These are phyloP conservation scores for Rickenella mellea DNA, from an alignment of 768 basidiomycete species.

Conservation along the genomic window DNA sequence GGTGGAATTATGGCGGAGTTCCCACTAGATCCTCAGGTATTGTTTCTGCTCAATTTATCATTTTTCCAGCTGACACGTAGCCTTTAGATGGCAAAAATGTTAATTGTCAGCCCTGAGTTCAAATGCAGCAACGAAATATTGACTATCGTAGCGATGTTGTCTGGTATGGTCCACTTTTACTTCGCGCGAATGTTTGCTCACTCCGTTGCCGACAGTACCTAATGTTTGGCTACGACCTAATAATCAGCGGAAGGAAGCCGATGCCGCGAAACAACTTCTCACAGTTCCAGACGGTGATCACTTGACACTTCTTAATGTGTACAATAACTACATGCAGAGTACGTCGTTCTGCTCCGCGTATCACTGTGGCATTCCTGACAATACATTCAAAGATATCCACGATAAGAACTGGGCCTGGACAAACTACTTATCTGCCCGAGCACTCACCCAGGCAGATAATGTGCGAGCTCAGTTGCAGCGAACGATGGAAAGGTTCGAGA, in stretches of 20 bases:
- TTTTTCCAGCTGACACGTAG: not conserved
- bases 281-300: constrained; percentile 96
- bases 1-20: constrained; percentile 96
- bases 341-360: constrained; percentile 16
- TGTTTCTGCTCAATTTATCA: constrained; percentile 6
- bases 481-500: constrained; percentile 84
- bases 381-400: constrained; percentile 14
- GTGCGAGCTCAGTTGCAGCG: constrained; percentile 84
- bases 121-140: constrained; percentile 93
- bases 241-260: constrained; percentile 82
- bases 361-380: too few species aligned
- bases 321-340: constrained; percentile 86
- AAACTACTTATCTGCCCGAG: constrained; percentile 77
- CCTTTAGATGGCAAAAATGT: constrained; percentile 76
- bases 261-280: constrained; percentile 80
- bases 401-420: constrained; percentile 89
- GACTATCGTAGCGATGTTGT: constrained; percentile 94
- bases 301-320: constrained; percentile 88
- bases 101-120: constrained; percentile 91
- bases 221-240: constrained; percentile 92
- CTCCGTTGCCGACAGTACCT: constrained; percentile 44
- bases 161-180: constrained; percentile 41
- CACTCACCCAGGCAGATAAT: constrained; percentile 86
- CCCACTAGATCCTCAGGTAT: constrained; percentile 93
- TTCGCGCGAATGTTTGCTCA: not conserved